Evolutionary conservation across 495 filamentous ascomycete species (phyloP).

Genomic region (Immersiella caudata): DNA sequence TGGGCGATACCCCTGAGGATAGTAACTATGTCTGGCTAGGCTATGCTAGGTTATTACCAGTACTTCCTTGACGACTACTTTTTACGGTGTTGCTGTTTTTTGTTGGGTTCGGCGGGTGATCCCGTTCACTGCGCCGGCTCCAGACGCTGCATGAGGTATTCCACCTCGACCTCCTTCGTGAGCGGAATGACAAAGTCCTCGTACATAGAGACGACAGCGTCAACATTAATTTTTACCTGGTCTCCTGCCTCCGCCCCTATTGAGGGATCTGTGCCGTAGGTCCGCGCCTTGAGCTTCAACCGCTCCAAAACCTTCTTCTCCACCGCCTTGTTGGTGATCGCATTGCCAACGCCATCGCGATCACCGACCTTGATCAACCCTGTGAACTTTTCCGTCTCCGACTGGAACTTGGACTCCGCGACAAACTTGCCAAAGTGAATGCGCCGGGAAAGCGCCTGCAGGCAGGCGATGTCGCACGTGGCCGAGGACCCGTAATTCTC

Average conservation of each 20-base stretch:
- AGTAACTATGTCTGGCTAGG: neutral
- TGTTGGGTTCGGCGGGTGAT: too few species aligned
- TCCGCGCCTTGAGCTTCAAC: conserved; percentile 86
- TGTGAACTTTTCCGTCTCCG: conserved; percentile 79
- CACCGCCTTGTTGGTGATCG: conserved; percentile 87
- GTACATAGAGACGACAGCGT: conserved; percentile 94
- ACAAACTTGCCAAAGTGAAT: conserved; percentile 99
- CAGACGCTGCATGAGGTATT: conserved; percentile 94
- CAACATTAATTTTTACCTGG: conserved; percentile 79
- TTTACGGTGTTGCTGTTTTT: neutral
- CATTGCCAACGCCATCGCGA: conserved; percentile 76
- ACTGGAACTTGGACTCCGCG: conserved; percentile 94
- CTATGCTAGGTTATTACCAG: neutral
- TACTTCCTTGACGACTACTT: neutral
- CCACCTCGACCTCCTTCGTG: conserved; percentile 96
- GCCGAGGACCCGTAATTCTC: conserved; percentile 97
- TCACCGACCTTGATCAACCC: conserved; percentile 78
- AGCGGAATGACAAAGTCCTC: conserved; percentile 93
- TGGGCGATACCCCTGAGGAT: neutral
- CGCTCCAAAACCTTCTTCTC: conserved; percentile 92
- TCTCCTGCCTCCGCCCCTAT: conserved; percentile 32
- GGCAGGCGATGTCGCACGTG: conserved; percentile 84
- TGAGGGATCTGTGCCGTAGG: conserved; percentile 87
- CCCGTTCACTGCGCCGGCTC: conserved; percentile 42
- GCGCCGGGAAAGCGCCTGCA: conserved; percentile 88